phyloP scores from a whole-genome alignment of 2,329 filamentous ascomycete species.

The Arthroderma uncinatum region DNA sequence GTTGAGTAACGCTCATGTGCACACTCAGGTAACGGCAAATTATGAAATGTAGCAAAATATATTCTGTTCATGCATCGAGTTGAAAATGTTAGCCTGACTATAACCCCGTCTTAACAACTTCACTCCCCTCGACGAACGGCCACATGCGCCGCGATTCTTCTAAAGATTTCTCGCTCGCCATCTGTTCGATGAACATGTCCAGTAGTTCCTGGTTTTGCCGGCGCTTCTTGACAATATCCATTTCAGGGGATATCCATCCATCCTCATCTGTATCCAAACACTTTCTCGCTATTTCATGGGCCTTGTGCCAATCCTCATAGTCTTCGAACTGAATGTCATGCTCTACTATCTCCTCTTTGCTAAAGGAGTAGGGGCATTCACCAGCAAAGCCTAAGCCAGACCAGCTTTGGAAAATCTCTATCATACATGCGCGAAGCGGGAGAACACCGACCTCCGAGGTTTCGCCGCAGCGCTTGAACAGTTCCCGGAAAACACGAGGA shows the following conservation, averaged over 20 bases:
- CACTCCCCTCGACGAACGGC: not conserved
- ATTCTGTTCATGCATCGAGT: too few relatives aligned
- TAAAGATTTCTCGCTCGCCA: not conserved
- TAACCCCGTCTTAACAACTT: not conserved
- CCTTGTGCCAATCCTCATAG: slow-evolving; percentile 17
- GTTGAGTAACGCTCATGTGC: too few relatives aligned
- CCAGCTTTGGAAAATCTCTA: slow-evolving; percentile 23
- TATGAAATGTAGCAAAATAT: too few relatives aligned
- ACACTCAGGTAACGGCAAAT: too few relatives aligned
- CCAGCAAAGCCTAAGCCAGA: slow-evolving; percentile 19
- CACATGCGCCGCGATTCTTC: not conserved
- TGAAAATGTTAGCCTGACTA: too few relatives aligned
- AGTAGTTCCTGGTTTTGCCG: not conserved
- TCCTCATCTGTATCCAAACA: slow-evolving; percentile 26
- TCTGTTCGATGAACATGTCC: not conserved
- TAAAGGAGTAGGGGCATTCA: slow-evolving; percentile 20
- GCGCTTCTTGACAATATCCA: slow-evolving; percentile 16
- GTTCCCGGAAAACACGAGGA: slow-evolving; percentile 22
- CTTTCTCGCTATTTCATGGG: slow-evolving; percentile 16
- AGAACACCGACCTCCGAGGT: slow-evolving; percentile 22
- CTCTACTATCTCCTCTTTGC: slow-evolving; percentile 19
- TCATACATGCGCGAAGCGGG: slow-evolving; percentile 23
- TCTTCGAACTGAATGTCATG: slow-evolving; percentile 23
- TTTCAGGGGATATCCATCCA: slow-evolving; percentile 26
- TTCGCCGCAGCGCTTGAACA: slow-evolving; percentile 24